phyloP scores from a whole-genome alignment of 768 basidiomycete species.

The Podaxis carcinomalis region DNA sequence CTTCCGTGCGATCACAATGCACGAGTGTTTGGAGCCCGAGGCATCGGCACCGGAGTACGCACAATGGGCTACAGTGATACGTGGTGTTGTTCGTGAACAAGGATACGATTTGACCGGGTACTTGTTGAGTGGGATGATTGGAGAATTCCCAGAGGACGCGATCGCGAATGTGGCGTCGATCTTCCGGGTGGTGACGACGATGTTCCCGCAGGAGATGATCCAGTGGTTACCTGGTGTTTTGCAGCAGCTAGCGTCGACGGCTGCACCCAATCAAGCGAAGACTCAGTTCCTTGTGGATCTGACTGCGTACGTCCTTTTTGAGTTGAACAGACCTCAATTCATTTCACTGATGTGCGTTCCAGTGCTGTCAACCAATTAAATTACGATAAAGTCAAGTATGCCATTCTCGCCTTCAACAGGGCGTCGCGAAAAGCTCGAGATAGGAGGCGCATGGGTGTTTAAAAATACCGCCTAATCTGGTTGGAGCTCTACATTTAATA shows the following conservation, averaged over 20 bases:
- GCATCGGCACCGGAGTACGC: slow-evolving; percentile 39
- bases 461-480: slow-evolving; percentile 22
- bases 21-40: slow-evolving; percentile 52
- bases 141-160: slow-evolving; percentile 87
- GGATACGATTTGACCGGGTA: slow-evolving; percentile 68
- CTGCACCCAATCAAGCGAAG: slow-evolving; percentile 62
- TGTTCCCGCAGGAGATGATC: slow-evolving; percentile 69
- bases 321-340: slow-evolving; percentile 6
- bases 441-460: slow-evolving; percentile 42
- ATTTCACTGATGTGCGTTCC: slow-evolving; percentile 12
- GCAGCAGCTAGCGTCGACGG: slow-evolving; percentile 59
- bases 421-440: slow-evolving; percentile 73
- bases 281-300: slow-evolving; percentile 71
- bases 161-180: slow-evolving; percentile 71
- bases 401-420: slow-evolving; percentile 65
- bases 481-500: slow-evolving; percentile 7
- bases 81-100: slow-evolving; percentile 58
- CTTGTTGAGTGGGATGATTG: slow-evolving; percentile 73
- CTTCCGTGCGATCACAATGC: slow-evolving; percentile 68
- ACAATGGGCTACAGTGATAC: slow-evolving; percentile 59
- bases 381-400: slow-evolving; percentile 80
- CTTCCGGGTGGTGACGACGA: slow-evolving; percentile 59
- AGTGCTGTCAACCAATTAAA: slow-evolving; percentile 65
- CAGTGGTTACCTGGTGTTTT: slow-evolving; percentile 71
- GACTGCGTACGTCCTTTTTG: slow-evolving; percentile 51